Base-by-base conservation (phyloP, 2,329 filamentous ascomycete species). In the Metarhizium album region DNA sequence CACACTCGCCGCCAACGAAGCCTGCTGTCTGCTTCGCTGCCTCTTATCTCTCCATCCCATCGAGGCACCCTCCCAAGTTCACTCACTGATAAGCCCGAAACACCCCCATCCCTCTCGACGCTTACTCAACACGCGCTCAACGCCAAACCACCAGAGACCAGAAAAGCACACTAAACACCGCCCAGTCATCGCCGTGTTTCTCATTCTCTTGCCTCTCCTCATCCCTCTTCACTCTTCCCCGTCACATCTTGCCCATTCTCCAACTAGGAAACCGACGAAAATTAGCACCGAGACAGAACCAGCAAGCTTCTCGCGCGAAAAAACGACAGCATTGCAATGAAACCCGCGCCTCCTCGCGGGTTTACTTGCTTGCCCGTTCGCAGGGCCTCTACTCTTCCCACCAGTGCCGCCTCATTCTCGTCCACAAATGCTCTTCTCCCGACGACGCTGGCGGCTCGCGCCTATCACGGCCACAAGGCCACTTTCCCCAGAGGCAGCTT, bases 241-340 rank as follows among this genome's bases (percentile, higher is more conserved):
- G 20, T 37, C 37, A 37, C 37, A 40, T 40, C 37, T 4, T n/a
- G 7, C 40, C 40, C 40, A 43, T 43, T 13, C 14, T 43, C 40
- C 40, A 43, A n/a, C 24, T 22, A 24, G 20, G 22, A 43, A 24
- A 43, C n/a, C 4, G n/a, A 13, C 35, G 27, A 33, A 33, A 24
- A 20, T 2, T 35, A 43, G 20, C 14, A 40, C n/a, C 14, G 37
- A 13, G 48, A 8, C 42, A 27, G 40, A 43, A 24, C 40, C 16
- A 23, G 13, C 24, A 27, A 7, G 37, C 14, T 29, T 45, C 22
- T 24, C 24, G 20, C 23, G 18, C 9, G 13, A 14, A 31, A 14
- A 31, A 16, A 40, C 33, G 13, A 18, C 18, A 48, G 54, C 20
- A 52, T 48, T 60, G 57, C 54, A 53, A 63, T 62, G 60, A 48